Conservation (phyloP, 139 green algal genomes). For the Volvox reticuliferus region DNA sequence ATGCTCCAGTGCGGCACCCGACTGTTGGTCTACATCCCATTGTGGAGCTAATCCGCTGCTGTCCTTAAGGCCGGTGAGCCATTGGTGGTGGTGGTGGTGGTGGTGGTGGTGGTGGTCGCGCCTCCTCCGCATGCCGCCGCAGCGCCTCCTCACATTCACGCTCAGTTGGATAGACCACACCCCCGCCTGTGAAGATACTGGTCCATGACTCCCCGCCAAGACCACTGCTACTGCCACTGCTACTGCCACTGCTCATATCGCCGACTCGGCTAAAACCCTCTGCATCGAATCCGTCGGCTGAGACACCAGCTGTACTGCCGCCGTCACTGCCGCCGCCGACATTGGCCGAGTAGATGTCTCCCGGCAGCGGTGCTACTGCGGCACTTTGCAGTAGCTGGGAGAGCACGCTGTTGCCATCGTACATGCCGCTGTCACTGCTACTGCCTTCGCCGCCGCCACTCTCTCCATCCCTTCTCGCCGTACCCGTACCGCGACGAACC, state of each 20-base stretch:
- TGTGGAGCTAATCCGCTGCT: no score
- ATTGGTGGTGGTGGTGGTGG: no score
- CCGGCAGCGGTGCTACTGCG: neutral
- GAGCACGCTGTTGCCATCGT: neutral
- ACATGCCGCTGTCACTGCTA: neutral
- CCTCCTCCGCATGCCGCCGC: neutral
- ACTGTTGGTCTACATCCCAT: no score
- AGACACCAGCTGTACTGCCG: neutral
- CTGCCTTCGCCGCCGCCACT: neutral
- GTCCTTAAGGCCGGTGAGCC: no score
- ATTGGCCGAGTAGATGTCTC: neutral
- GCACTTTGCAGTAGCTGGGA: neutral
- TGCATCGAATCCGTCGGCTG: neutral
- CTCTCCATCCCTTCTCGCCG: neutral
- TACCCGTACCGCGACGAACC: neutral
- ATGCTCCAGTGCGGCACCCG: no score
- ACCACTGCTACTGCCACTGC: neutral
- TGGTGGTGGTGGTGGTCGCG: no score
- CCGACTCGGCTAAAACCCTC: neutral
- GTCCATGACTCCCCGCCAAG: no score
- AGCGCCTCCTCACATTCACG: neutral
- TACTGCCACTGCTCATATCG: neutral
- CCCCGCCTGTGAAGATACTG: neutral
- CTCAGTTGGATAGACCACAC: neutral
- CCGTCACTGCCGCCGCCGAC: no score